Percentiles rank a stretch among this genome's conserved stretches.
Conservation (phyloP, 108 stramenopile genomes). For the Pseudonitzschia pungens region DNA sequence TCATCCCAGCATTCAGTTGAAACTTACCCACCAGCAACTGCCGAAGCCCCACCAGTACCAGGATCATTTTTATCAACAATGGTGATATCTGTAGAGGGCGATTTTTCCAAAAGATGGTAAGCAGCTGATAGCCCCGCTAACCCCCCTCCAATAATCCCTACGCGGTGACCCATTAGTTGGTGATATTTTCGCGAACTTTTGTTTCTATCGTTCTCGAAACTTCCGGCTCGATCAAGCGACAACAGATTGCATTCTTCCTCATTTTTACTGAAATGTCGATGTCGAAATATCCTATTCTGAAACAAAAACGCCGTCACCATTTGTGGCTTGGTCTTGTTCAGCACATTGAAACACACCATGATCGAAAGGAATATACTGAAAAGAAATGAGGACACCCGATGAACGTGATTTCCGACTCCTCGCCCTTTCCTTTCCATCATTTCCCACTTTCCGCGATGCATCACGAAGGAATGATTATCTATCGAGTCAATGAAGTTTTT, state of each 20-base stretch:
- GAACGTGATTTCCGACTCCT: neutral
- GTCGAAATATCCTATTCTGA: neutral
- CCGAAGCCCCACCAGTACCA: conserved; percentile 75
- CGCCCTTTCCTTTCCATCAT: neutral
- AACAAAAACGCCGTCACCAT: neutral
- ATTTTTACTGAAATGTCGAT: neutral
- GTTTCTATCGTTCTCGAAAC: neutral
- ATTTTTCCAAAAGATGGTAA: conserved; percentile 62
- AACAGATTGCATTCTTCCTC: neutral
- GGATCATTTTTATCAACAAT: conserved; percentile 52
- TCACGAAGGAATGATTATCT: neutral
- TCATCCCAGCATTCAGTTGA: neutral
- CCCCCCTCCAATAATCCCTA: conserved; percentile 82
- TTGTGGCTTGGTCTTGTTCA: neutral
- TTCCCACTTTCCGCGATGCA: neutral
- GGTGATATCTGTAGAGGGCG: conserved; percentile 37
- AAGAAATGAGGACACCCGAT: neutral
- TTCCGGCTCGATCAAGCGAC: neutral
- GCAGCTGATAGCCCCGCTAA: conserved; percentile 75
- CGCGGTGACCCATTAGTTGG: conserved; percentile 7
- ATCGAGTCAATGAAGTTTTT: too few relatives aligned
- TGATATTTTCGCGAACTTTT: neutral
- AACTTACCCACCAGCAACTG: conserved; percentile 86
- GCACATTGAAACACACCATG: neutral
- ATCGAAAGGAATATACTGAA: neutral